These are phyloP conservation scores for Anaeromyces robustus DNA, from an alignment of 192 early-diverging fungal species.

Conservation along the genomic window DNA sequence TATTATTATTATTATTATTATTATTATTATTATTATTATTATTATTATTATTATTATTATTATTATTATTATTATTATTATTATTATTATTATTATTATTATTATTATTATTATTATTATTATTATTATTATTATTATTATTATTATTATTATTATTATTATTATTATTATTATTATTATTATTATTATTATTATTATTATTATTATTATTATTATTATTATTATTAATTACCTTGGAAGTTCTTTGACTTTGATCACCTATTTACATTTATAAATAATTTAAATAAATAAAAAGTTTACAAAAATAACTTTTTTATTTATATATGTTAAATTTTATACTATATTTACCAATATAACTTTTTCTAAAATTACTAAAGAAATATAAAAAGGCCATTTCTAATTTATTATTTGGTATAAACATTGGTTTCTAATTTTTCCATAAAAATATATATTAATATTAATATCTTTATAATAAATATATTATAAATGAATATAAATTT, in stretches of 20 bases:
- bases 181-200: no score
- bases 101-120: no score
- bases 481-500: background rate
- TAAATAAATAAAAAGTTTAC: background rate
- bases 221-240: background rate
- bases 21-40: no score
- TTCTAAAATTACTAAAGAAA: slow-evolving; percentile 60
- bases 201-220: background rate
- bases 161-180: no score
- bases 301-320: background rate
- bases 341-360: slow-evolving; percentile 66
- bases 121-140: no score
- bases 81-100: no score
- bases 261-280: background rate
- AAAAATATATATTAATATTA: no score
- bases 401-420: slow-evolving; percentile 16
- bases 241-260: background rate
- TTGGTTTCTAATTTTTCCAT: background rate
- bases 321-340: slow-evolving; percentile 22
- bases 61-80: no score
- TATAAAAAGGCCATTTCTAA: slow-evolving; percentile 68
- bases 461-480: background rate
- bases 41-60: no score
- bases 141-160: no score
- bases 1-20: no score